Base-by-base conservation (phyloP, 345 rosid genomes). In the Acer negundo region DNA sequence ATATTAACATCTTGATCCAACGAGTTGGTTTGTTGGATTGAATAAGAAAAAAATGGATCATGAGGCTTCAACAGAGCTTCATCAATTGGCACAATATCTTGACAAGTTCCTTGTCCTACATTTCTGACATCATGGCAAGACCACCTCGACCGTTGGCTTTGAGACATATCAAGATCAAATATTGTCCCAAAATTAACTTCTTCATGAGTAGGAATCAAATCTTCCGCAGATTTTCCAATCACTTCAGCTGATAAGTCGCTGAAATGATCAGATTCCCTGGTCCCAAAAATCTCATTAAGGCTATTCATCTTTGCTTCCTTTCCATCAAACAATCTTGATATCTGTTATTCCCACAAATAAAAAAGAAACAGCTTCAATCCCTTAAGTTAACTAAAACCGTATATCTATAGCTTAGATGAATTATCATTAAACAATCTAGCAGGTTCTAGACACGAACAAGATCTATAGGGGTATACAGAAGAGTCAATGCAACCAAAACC, bases 271-370 rank as follows among this genome's bases (percentile, higher is more conserved):
- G 78, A 38, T 56, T 66, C 56, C 59, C 42, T 56, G 56, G 58
- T 76, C 46, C 78, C 78, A 38, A 67, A 55, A 55, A 76, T 76
- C 67, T 76, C 78, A 67, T 38, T 38, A 38, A 67, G 78, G 42
- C 72, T 56, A 67, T 56, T 76, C 78, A 76, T 76, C 58, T 17
- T 67, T 10, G 42, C 19, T 16, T 17, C 24, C 63, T 59, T 35
- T 55, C 62, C 66, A 67, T 75, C 78, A 66, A 75, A 75, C 17
- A 10, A 55, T 15, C 10, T 53, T 15, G 63, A 53, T 31, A 75
- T 51, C 70, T 75, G 70, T 53, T 51, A 15, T 53, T 22, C 65
- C 24, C 24, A 55, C 64, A 75, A 22, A 20, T 15, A 56, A 24
- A 20, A 38, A 38, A 66, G 40, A 19, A 51, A 66, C 72, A 16